phyloP scores from a whole-genome alignment of 164 flowering plant genomes.

The Nymphaea colorata region DNA sequence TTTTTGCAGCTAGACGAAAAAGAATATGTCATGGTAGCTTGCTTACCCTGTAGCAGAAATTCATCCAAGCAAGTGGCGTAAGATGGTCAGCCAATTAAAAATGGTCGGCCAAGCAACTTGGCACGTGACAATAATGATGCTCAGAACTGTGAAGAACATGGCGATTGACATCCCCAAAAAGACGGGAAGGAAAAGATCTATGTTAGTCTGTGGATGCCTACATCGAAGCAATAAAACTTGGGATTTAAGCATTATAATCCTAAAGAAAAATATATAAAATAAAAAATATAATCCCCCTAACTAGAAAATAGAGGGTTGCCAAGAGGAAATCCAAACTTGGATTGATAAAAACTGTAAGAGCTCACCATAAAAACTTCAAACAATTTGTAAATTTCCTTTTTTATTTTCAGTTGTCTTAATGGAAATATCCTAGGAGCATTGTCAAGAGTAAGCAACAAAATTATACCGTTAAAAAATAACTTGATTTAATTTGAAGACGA shows the following conservation, averaged over 20 bases:
- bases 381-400: too few relatives aligned
- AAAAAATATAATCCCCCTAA: too few relatives aligned
- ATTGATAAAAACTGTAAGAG: background rate
- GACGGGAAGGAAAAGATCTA: conserved; percentile 75
- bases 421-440: too few relatives aligned
- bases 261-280: too few relatives aligned
- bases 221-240: background rate
- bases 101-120: conserved; percentile 97
- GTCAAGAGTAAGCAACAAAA: too few relatives aligned
- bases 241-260: background rate
- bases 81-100: conserved; percentile 42
- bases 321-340: too few relatives aligned
- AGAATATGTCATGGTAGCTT: background rate
- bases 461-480: too few relatives aligned
- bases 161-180: conserved; percentile 35
- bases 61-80: conserved; percentile 71
- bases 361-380: background rate
- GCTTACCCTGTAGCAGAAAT: conserved; percentile 89
- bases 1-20: too few relatives aligned
- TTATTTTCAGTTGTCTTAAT: background rate
- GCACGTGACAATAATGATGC: conserved; percentile 69
- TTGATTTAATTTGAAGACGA: too few relatives aligned
- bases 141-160: conserved; percentile 54
- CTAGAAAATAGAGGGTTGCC: too few relatives aligned
- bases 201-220: conserved; percentile 80